Evolutionary conservation across 306 rosid species (phyloP).

Genomic region (Sphenostylis stenocarpa): DNA sequence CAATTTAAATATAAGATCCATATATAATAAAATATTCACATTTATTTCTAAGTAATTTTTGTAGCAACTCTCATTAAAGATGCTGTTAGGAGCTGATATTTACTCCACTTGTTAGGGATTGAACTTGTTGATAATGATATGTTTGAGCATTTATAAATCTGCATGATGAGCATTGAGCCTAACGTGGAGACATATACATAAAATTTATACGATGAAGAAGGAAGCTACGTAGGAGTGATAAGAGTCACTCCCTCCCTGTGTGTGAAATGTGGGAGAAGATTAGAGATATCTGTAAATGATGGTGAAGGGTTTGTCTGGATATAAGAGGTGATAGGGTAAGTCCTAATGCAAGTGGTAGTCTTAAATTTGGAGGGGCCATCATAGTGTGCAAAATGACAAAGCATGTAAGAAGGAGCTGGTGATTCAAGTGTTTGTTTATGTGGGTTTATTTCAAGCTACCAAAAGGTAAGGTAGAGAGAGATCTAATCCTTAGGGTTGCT

Average conservation of each 20-base stretch:
- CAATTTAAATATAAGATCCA: too few relatives aligned
- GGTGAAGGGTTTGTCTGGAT: slow-evolving; percentile 31
- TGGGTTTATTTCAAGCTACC: too few relatives aligned
- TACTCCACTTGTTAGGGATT: too few relatives aligned
- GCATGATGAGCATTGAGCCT: neutral
- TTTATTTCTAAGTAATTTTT: too few relatives aligned
- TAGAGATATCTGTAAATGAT: slow-evolving; percentile 33
- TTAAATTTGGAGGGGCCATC: slow-evolving; percentile 19
- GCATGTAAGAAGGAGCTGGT: too few relatives aligned
- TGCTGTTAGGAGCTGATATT: too few relatives aligned
- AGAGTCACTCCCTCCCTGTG: slow-evolving; percentile 42
- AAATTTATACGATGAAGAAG: slow-evolving; percentile 39
- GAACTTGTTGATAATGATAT: slow-evolving; percentile 24
- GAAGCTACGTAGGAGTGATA: slow-evolving; percentile 44
- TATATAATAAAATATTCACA: too few relatives aligned
- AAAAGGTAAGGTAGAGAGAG: too few relatives aligned
- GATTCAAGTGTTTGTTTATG: neutral
- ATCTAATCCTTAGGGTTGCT: too few relatives aligned
- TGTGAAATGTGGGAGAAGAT: slow-evolving; percentile 37
- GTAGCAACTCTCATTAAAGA: too few relatives aligned
- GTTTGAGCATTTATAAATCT: slow-evolving; percentile 12
- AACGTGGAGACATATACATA: neutral
- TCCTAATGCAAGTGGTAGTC: slow-evolving; percentile 23
- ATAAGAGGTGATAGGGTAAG: neutral
- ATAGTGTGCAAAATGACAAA: slow-evolving; percentile 19